A percentile compares a stretch with the other conserved stretches of the same genome.
These are phyloP conservation scores for Exophiala lecanii-corni DNA, from an alignment of 2,329 filamentous ascomycete species.

Conservation along the genomic window DNA sequence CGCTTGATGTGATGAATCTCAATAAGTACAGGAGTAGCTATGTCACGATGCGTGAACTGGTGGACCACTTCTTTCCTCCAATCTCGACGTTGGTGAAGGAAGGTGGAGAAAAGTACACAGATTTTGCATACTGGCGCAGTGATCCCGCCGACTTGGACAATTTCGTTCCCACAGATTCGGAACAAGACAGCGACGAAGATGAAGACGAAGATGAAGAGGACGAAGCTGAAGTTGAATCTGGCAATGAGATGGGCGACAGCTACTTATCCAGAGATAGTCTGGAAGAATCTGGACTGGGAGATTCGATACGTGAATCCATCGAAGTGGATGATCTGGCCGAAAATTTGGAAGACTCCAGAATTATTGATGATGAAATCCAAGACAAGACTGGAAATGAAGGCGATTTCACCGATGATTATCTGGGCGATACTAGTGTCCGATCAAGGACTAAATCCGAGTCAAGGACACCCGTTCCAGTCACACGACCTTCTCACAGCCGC, in stretches of 20 bases:
- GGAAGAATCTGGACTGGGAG: constrained; percentile 43
- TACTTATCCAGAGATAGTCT: constrained; percentile 52
- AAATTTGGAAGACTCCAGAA: constrained; percentile 27
- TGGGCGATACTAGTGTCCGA: constrained; percentile 12
- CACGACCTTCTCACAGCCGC: neutral
- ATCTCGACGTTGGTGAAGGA: constrained; percentile 80
- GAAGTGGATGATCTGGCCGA: constrained; percentile 23
- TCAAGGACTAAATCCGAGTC: neutral
- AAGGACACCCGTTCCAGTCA: constrained; percentile 1
- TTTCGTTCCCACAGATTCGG: constrained; percentile 77
- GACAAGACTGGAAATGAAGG: constrained; percentile 16
- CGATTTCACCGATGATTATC: constrained; percentile 21
- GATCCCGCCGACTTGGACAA: constrained; percentile 77
- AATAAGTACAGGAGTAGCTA: constrained; percentile 97
- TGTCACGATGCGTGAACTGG: constrained; percentile 92
- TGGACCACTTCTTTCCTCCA: constrained; percentile 97
- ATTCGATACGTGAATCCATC: constrained; percentile 49
- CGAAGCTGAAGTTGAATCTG: constrained; percentile 36
- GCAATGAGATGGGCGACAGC: constrained; percentile 50
- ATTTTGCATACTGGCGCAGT: constrained; percentile 96
- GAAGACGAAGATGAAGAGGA: constrained; percentile 49
- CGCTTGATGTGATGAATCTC: constrained; percentile 78
- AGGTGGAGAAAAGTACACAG: constrained; percentile 90
- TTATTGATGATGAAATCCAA: constrained; percentile 43
- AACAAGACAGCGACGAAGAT: constrained; percentile 48